phyloP scores from a whole-genome alignment of 2,329 filamentous ascomycete species.

The Alternaria sp. region DNA sequence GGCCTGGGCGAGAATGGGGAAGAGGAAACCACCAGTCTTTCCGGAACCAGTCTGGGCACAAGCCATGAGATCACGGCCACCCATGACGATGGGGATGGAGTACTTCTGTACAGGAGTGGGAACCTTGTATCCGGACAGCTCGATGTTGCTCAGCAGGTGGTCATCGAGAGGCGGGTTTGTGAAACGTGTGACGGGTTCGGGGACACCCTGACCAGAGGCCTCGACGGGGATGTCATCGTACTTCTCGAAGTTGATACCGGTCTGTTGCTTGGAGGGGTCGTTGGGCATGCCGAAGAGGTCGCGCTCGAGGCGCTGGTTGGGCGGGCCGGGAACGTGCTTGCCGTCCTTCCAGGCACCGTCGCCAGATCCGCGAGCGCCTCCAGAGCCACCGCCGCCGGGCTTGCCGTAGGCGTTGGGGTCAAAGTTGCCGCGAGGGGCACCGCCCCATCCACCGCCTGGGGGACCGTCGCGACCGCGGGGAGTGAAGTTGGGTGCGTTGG shows the following conservation, averaged over 20 bases:
- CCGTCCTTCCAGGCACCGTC: constrained; percentile 97
- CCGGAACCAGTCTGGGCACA: constrained; percentile 99
- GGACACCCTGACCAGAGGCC: constrained; percentile 90
- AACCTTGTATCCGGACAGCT: constrained; percentile 90
- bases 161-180: constrained; percentile 94
- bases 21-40: constrained; percentile 99
- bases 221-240: constrained; percentile 99
- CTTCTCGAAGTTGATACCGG: constrained; percentile 99
- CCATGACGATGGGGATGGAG: constrained; percentile 98
- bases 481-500: constrained; percentile 64
- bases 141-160: constrained; percentile 91
- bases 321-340: constrained; percentile 90
- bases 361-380: constrained; percentile 77
- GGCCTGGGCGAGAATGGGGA: constrained; percentile 97
- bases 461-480: constrained; percentile 50
- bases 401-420: constrained; percentile 69
- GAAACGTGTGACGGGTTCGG: constrained; percentile 89
- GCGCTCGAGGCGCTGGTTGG: constrained; percentile 88
- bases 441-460: constrained; percentile 47
- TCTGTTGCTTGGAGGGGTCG: constrained; percentile 93
- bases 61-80: constrained; percentile 97
- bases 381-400: constrained; percentile 57
- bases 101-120: constrained; percentile 99
- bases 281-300: constrained; percentile 92
- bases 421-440: constrained; percentile 56